Percentiles rank a stretch among this genome's conserved stretches.
These are phyloP conservation scores for Globisporangium cederbergense DNA, from an alignment of 352 stramenopile genomes.

Conservation along the genomic window DNA sequence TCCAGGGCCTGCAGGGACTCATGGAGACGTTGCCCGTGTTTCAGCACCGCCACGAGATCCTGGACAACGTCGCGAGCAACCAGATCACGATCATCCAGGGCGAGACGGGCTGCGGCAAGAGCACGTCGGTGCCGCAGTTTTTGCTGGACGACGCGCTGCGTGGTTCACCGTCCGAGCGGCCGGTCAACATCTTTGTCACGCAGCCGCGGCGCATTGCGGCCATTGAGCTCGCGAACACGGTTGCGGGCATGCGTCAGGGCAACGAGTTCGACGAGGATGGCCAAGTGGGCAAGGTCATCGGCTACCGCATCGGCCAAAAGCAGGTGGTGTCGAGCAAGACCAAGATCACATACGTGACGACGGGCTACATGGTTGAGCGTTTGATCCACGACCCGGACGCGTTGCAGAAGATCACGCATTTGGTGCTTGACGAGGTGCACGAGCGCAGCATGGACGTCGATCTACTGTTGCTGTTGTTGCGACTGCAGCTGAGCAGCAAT, in stretches of 20 bases:
- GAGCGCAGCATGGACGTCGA: slow-evolving; percentile 95
- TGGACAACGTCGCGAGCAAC: slow-evolving; percentile 75
- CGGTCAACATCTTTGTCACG: slow-evolving; percentile 94
- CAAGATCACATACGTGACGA: slow-evolving; percentile 95
- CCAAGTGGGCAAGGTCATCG: slow-evolving; percentile 61
- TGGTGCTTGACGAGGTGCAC: slow-evolving; percentile 96
- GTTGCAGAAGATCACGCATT: slow-evolving; percentile 89
- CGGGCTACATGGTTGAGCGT: slow-evolving; percentile 94
- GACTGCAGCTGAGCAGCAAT: slow-evolving; percentile 63
- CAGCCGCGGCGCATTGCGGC: slow-evolving; percentile 94
- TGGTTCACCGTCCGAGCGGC: slow-evolving; percentile 24
- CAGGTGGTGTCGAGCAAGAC: slow-evolving; percentile 89
- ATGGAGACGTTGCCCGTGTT: slow-evolving; percentile 87
- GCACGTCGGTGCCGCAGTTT: slow-evolving; percentile 92
- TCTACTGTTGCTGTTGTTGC: slow-evolving; percentile 91
- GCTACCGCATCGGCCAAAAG: slow-evolving; percentile 88
- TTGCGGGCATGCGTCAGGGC: slow-evolving; percentile 89
- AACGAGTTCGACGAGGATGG: slow-evolving; percentile 69
- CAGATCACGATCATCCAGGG: slow-evolving; percentile 92
- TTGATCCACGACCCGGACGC: slow-evolving; percentile 91
- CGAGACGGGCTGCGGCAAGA: slow-evolving; percentile 97
- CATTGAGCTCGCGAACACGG: slow-evolving; percentile 85
- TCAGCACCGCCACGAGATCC: slow-evolving; percentile 82
- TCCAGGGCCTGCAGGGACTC: slow-evolving; percentile 25
- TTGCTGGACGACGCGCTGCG: slow-evolving; percentile 68